Conservation (phyloP, 352 stramenopile genomes). For the Saprolegnia parasitica region DNA sequence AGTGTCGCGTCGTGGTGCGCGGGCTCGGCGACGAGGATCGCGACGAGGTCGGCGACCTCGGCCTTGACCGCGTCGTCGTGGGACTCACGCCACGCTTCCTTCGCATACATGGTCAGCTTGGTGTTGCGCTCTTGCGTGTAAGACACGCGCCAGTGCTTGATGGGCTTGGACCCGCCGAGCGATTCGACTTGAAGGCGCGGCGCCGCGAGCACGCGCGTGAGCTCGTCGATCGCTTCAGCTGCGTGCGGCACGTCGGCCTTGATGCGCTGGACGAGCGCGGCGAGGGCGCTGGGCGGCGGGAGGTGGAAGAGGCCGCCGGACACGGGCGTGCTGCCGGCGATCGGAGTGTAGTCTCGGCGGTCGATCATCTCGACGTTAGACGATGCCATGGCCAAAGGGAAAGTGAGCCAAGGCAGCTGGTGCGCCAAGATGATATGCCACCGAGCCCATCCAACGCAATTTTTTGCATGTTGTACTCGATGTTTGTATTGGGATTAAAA, state of each 20-base stretch:
- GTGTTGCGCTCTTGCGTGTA: slow-evolving; percentile 8
- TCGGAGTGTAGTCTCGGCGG: slow-evolving; percentile 27
- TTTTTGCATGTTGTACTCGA: background rate
- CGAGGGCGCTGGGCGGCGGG: background rate
- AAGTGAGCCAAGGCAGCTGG: background rate
- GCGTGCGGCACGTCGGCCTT: background rate
- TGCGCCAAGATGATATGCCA: slow-evolving; percentile 2
- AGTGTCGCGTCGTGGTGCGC: slow-evolving; percentile 7
- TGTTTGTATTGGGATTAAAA: background rate
- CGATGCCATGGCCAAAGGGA: slow-evolving; percentile 9
- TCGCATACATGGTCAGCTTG: slow-evolving; percentile 18
- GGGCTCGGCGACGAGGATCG: background rate
- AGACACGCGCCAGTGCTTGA: slow-evolving; percentile 17
- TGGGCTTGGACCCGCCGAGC: slow-evolving; percentile 6
- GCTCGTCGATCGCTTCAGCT: background rate
- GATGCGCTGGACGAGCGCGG: background rate
- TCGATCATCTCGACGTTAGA: slow-evolving; percentile 15
- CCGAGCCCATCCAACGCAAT: background rate
- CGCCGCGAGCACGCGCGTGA: slow-evolving; percentile 2
- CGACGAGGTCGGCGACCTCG: slow-evolving; percentile 22
- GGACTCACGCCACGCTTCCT: slow-evolving; percentile 18
- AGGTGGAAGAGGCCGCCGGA: slow-evolving; percentile 1
- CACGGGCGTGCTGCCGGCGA: background rate
- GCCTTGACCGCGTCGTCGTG: slow-evolving; percentile 17
- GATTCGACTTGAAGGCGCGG: slow-evolving; percentile 8